phyloP scores from a whole-genome alignment of 768 basidiomycete species.

The Pleurotus pulmonarius region DNA sequence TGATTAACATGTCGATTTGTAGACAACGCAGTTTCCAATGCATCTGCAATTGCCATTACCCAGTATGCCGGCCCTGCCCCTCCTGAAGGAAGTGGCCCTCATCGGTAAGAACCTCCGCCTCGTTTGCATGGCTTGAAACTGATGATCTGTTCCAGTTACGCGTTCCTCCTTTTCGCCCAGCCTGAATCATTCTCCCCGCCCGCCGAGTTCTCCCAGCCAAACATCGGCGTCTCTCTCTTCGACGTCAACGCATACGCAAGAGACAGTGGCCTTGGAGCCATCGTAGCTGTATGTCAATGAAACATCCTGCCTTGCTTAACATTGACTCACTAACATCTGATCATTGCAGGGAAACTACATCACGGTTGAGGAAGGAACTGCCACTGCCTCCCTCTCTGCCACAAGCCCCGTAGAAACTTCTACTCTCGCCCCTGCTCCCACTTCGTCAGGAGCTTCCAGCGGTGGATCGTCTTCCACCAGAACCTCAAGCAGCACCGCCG shows the following conservation, averaged over 20 bases:
- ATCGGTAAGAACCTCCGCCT: slow-evolving; percentile 45
- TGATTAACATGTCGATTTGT: neutral
- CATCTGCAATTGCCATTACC: slow-evolving; percentile 49
- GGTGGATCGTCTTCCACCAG: neutral
- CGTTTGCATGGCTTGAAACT: neutral
- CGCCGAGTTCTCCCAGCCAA: slow-evolving; percentile 44
- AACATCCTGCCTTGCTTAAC: neutral
- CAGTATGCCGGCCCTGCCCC: slow-evolving; percentile 72
- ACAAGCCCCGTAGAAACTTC: slow-evolving; percentile 68
- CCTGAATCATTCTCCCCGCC: slow-evolving; percentile 62
- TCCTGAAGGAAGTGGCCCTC: slow-evolving; percentile 64
- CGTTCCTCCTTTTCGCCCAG: slow-evolving; percentile 62
- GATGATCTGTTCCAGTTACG: slow-evolving; percentile 46
- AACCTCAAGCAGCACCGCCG: neutral
- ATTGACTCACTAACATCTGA: slow-evolving; percentile 4
- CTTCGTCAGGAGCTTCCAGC: neutral
- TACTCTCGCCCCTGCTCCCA: slow-evolving; percentile 35
- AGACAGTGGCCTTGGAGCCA: slow-evolving; percentile 48
- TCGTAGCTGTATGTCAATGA: slow-evolving; percentile 49
- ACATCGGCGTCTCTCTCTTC: slow-evolving; percentile 50
- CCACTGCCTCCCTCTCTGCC: slow-evolving; percentile 44
- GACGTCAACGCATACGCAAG: slow-evolving; percentile 55
- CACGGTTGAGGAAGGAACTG: slow-evolving; percentile 65
- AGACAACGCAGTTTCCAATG: slow-evolving; percentile 37
- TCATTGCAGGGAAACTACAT: slow-evolving; percentile 60